A percentile compares a stretch with the other conserved stretches of the same genome.
Evolutionary conservation across 768 basidiomycete genomes (phyloP).

Genomic region (Pluteus cervinus): DNA sequence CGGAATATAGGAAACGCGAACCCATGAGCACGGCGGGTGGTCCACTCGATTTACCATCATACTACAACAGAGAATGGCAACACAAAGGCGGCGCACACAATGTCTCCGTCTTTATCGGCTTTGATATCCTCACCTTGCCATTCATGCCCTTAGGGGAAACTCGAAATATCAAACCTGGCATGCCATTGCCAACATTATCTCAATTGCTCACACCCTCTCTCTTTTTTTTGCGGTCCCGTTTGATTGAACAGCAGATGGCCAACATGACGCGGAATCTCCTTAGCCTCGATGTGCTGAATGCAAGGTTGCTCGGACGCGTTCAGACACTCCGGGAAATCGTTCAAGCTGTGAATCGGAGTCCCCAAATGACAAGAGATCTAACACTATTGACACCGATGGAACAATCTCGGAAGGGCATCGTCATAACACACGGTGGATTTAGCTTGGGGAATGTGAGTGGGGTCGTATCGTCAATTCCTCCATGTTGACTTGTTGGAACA

Average conservation of each 20-base stretch:
- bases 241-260: conserved; percentile 29
- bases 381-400: conserved; percentile 18
- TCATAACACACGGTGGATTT: conserved; percentile 27
- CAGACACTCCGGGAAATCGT: conserved; percentile 10
- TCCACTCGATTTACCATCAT: conserved; percentile 45
- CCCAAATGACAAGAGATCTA: conserved; percentile 13
- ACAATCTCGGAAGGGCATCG: conserved; percentile 17
- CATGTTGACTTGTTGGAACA: neutral
- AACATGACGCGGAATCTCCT: conserved; percentile 36
- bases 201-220: conserved; percentile 38
- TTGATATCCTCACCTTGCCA: conserved; percentile 24
- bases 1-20: conserved; percentile 42
- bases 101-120: conserved; percentile 36
- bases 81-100: conserved; percentile 40
- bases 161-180: conserved; percentile 23
- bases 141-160: conserved; percentile 14
- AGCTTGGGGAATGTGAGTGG: conserved; percentile 37
- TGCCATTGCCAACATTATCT: conserved; percentile 31
- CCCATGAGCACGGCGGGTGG: conserved; percentile 42
- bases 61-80: conserved; percentile 42
- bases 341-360: conserved; percentile 7
- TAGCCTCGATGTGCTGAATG: conserved; percentile 33
- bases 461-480: too few species aligned
- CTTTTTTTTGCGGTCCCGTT: conserved; percentile 36
- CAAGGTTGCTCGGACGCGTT: conserved; percentile 15